These are phyloP conservation scores for Boletales sp. DNA, from an alignment of 768 basidiomycete species.

Conservation along the genomic window DNA sequence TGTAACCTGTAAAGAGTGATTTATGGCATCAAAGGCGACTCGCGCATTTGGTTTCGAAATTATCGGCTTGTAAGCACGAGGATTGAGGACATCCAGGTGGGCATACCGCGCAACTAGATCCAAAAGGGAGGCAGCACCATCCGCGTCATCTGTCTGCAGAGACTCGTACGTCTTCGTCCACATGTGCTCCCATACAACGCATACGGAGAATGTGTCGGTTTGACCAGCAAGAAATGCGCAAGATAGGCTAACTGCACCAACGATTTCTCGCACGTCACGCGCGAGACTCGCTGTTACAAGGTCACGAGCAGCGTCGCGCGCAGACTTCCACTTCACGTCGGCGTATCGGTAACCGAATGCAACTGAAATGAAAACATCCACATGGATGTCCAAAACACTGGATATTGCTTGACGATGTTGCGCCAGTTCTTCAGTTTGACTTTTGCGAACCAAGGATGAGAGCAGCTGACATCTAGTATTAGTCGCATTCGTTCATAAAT, in stretches of 20 bases:
- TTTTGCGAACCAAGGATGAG: conserved; percentile 30
- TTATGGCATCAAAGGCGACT: conserved; percentile 51
- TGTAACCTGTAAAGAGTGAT: conserved; percentile 53
- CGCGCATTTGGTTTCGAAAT: conserved; percentile 31
- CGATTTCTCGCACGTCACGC: conserved; percentile 34
- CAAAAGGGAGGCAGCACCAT: conserved; percentile 58
- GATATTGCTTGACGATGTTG: conserved; percentile 30
- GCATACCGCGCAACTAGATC: conserved; percentile 54
- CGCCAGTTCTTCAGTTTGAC: conserved; percentile 24
- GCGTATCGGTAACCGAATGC: conserved; percentile 41
- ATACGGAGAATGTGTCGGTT: conserved; percentile 29
- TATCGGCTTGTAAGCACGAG: conserved; percentile 44
- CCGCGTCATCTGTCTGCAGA: conserved; percentile 54
- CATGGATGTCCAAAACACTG: conserved; percentile 49
- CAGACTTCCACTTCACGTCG: conserved; percentile 39
- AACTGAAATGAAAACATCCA: conserved; percentile 42
- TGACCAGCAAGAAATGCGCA: conserved; percentile 31
- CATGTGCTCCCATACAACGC: conserved; percentile 50
- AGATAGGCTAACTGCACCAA: conserved; percentile 30
- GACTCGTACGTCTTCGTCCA: conserved; percentile 69
- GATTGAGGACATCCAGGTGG: conserved; percentile 62
- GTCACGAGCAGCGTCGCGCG: conserved; percentile 39
- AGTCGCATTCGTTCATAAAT: conserved; percentile 4
- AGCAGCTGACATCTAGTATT: conserved; percentile 29
- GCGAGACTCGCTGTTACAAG: conserved; percentile 36